Base-by-base conservation (phyloP, 441 rosid species). In the Erodium moschatum region DNA sequence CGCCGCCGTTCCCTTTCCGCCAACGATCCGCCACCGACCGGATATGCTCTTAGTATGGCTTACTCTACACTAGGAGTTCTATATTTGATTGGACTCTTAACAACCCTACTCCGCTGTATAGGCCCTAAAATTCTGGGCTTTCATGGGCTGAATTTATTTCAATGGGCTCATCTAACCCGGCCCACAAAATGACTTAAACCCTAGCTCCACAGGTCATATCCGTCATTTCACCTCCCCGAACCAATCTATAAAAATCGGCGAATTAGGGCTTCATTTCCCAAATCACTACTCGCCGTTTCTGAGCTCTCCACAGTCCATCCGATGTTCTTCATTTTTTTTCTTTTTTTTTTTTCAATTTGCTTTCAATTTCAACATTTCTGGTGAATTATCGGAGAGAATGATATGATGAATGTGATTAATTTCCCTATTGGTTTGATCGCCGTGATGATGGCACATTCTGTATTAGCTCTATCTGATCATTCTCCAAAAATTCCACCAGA, bases 321-420 rank as follows among this genome's bases (percentile, higher is more conserved):
- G 52, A 10, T 10, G 52, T 1, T 46, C 10, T 46, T 46, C 52
- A 0, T 0, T 10, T 10, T 18, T n/a, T 56, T 6, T 4, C 4
- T 5, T 56, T 5, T 56, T 20, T 3, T 33, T 11, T 4, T 6
- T 16, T 31, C 1, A 3, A 1, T 10, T n/a, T 16, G 18, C n/a
- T 11, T 18, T 5, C 0, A 1, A 10, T 64, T 31, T 24, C 27
- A 2, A 24, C 27, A 24, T 24, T 5, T 6, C 35, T 13, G 29
- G 44, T 10, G 52, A 11, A 29, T n/a, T 40, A 24, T 24, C 27
- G 27, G 71, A 44, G 71, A 44, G 67, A 68, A 67, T 48, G 75
- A 72, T 60, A 24, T 67, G 75, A 72, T 67, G 75, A 72, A 24
- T 24, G 61, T 48, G 54, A 11, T 48, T 48, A 0, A 3, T 4